phyloP scores from a whole-genome alignment of 148 eudicot genomes.

The Cornus florida region DNA sequence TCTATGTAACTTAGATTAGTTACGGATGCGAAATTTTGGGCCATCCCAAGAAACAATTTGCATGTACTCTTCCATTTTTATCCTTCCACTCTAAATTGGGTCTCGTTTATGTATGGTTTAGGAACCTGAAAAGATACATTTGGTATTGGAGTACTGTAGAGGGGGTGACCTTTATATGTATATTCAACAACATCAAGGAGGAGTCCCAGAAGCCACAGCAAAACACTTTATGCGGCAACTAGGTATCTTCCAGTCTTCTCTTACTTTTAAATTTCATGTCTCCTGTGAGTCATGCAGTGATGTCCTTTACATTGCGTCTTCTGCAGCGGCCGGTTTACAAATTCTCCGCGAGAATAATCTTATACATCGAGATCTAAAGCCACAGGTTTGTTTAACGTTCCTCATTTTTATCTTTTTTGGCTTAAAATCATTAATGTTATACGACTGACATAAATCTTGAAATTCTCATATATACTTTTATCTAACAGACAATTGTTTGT shows the following conservation, averaged over 20 bases:
- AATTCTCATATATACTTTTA: not conserved
- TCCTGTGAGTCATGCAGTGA: conserved; percentile 7
- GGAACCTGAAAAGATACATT: conserved; percentile 93
- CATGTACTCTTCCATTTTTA: not conserved
- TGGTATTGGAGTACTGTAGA: conserved; percentile 87
- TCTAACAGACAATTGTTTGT: not conserved
- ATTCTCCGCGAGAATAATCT: conserved; percentile 87
- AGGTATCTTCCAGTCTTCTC: conserved; percentile 44
- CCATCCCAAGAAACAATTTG: not conserved
- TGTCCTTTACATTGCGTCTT: conserved; percentile 14
- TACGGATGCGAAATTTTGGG: conserved; percentile 1
- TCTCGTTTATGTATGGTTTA: conserved; percentile 24
- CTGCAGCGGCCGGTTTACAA: conserved; percentile 81
- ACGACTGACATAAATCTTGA: not conserved
- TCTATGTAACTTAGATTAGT: not conserved
- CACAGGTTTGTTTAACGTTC: conserved; percentile 57
- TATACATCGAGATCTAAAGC: conserved; percentile 94
- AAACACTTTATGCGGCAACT: conserved; percentile 90
- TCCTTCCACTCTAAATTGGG: not conserved
- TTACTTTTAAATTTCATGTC: not conserved
- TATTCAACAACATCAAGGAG: conserved; percentile 76
- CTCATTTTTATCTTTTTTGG: not conserved
- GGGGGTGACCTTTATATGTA: conserved; percentile 89
- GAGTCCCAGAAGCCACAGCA: conserved; percentile 79
- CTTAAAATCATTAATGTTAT: not conserved